A percentile compares a stretch with the other conserved stretches of the same genome.
Evolutionary conservation across 352 stramenopile genomes (phyloP).

Genomic region (Pythium volutum): DNA sequence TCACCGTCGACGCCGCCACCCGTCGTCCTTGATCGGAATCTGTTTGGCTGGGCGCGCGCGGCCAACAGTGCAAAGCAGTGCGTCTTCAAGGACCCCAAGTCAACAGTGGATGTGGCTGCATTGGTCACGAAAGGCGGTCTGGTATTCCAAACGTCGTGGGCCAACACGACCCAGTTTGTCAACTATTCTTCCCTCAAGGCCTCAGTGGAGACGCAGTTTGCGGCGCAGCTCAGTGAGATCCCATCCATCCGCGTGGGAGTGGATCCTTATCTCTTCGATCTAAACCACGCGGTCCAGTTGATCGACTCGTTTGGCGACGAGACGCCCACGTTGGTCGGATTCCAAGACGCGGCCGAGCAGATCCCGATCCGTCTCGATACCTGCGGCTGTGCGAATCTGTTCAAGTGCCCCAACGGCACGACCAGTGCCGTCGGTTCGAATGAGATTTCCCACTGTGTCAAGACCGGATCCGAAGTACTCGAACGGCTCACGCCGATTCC

Average conservation of each 20-base stretch:
- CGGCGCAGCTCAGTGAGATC: constrained; percentile 28
- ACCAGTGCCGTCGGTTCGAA: constrained; percentile 54
- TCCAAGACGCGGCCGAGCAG: constrained; percentile 35
- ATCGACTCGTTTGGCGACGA: constrained; percentile 87
- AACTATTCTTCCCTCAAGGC: constrained; percentile 80
- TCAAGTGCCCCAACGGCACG: constrained; percentile 95
- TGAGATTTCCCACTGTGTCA: constrained; percentile 88
- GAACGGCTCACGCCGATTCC: constrained; percentile 84
- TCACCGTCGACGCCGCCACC: constrained; percentile 25
- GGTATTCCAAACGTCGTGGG: constrained; percentile 68
- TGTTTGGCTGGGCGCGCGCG: constrained; percentile 54
- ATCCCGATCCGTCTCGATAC: constrained; percentile 85
- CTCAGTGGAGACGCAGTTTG: constrained; percentile 43
- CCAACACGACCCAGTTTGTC: constrained; percentile 46
- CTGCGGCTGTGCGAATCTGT: constrained; percentile 91
- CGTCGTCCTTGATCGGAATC: constrained; percentile 36
- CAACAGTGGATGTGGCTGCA: constrained; percentile 9
- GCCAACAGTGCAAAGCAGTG: constrained; percentile 57
- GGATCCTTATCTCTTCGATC: constrained; percentile 92
- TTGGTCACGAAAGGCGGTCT: constrained; percentile 35
- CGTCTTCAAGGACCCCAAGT: constrained; percentile 34
- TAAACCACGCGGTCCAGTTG: constrained; percentile 84
- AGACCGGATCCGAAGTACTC: constrained; percentile 88
- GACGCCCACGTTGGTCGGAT: constrained; percentile 72
- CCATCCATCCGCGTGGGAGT: constrained; percentile 37